Base-by-base conservation (phyloP, 192 early-diverging fungal genomes). In the Entomortierella beljakovae region DNA sequence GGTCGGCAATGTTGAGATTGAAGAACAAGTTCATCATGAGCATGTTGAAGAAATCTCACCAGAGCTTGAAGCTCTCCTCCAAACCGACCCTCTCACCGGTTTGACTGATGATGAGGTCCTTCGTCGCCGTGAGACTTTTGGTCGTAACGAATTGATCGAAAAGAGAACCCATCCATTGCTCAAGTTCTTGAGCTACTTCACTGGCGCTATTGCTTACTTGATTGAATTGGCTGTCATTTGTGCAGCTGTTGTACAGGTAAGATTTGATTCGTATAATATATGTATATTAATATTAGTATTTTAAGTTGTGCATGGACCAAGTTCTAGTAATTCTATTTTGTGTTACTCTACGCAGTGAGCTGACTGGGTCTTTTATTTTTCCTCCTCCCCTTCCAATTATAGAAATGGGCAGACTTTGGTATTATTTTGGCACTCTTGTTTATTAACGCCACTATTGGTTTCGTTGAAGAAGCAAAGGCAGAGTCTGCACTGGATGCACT, bases 401-500 rank as follows among this genome's bases (percentile, higher is more conserved):
- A 73, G 71, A 62, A 73, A 38, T 73, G 71, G 71, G 60, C 92
- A 63, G 92, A 95, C 68, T 92, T 94, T 82, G 91, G 92, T 68
- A 92, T 95, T 62, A 94, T 95, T 68, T 72, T 92, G 32, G 92
- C 87, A 13, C 81, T 95, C 37, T 71, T 95, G 52, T 84, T 94
- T 50, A 89, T 91, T 83, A 97, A 97, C 77, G 96, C 96, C 31
- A 84, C 90, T 48, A 96, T 96, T 74, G 96, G 95, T 71, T 97
- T 92, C 76, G 85, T 94, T 52, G 95, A 97, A 80, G 96, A 97
- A 83, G 89, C 94, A 62, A 93, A 92, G 84, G 95, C 95, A 54
- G 94, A 96, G 61, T 91, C 90, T 11, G 95, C 96, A 43, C 85
- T 97, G 66, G 95, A 97, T 81, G 95, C 96, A 32, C 89, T 97